Conservation (phyloP, 2,329 filamentous ascomycete species). For the Falciphora oryzae region DNA sequence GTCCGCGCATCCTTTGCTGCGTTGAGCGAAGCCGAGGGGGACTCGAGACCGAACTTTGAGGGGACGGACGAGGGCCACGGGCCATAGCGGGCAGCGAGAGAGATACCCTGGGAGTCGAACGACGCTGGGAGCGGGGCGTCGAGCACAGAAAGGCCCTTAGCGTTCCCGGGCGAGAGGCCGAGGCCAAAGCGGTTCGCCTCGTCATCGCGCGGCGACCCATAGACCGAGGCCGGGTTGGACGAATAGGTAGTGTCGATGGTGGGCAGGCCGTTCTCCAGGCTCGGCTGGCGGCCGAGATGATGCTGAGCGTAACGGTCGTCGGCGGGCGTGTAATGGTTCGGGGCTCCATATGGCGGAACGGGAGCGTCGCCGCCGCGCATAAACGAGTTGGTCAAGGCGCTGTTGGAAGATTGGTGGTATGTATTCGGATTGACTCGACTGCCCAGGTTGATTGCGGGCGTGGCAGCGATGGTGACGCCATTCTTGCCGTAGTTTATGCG, state of each 20-base stretch:
- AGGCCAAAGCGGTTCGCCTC: slow-evolving; percentile 54
- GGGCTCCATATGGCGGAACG: slow-evolving; percentile 31
- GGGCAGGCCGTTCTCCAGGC: slow-evolving; percentile 50
- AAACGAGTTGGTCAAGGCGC: slow-evolving; percentile 68
- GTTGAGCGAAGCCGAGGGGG: slow-evolving; percentile 69
- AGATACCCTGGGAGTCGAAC: slow-evolving; percentile 94
- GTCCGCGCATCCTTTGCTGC: slow-evolving; percentile 54
- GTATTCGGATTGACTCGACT: slow-evolving; percentile 61
- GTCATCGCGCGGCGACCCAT: slow-evolving; percentile 75
- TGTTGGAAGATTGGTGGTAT: slow-evolving; percentile 55
- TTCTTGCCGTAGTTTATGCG: slow-evolving; percentile 77
- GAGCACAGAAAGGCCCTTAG: slow-evolving; percentile 74
- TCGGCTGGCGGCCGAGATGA: slow-evolving; percentile 41
- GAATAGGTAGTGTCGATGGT: slow-evolving; percentile 54
- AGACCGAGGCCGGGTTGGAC: slow-evolving; percentile 53
- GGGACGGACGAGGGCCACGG: slow-evolving; percentile 91
- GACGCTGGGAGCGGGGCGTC: slow-evolving; percentile 91
- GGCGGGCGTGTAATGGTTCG: slow-evolving; percentile 33
- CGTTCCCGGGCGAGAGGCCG: slow-evolving; percentile 69
- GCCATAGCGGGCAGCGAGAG: slow-evolving; percentile 81
- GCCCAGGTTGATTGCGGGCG: slow-evolving; percentile 52
- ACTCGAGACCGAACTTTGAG: slow-evolving; percentile 84
- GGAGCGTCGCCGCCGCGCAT: slow-evolving; percentile 50
- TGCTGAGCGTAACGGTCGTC: slow-evolving; percentile 31
- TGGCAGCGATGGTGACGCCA: slow-evolving; percentile 56